Conservation (phyloP, 108 stramenopile genomes). For the Aurantiochytrium sp. region DNA sequence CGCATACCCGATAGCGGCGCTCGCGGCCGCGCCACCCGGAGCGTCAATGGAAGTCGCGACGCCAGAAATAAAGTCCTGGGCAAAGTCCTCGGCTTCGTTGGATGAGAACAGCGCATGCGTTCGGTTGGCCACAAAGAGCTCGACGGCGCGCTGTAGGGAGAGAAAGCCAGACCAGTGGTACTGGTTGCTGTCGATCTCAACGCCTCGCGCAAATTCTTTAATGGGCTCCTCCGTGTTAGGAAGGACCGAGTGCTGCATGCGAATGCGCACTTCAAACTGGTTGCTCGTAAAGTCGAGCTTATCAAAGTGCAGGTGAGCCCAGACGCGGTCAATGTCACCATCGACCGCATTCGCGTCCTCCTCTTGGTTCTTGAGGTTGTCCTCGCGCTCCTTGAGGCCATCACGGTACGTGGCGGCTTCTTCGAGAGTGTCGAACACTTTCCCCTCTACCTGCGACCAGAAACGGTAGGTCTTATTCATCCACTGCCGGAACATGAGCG, state of each 20-base stretch:
- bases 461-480: neutral
- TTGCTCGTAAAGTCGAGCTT: neutral
- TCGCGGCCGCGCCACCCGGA: too few relatives aligned
- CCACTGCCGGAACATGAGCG: neutral
- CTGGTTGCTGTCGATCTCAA: neutral
- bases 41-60: too few relatives aligned
- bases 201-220: neutral
- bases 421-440: neutral
- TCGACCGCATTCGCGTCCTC: neutral
- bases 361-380: too few relatives aligned
- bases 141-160: neutral
- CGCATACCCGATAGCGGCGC: neutral
- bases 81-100: neutral
- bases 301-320: slow-evolving; percentile 29
- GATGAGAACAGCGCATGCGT: neutral
- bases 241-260: neutral
- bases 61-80: neutral
- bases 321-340: neutral
- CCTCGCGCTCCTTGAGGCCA: neutral
- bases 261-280: neutral
- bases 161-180: slow-evolving; percentile 6
- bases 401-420: neutral
- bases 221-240: neutral
- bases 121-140: neutral
- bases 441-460: neutral